Evolutionary conservation across 495 filamentous ascomycete species (phyloP), one percentile per base, ranked within the genome.

Genomic region (Aspergillus affinis): DNA sequence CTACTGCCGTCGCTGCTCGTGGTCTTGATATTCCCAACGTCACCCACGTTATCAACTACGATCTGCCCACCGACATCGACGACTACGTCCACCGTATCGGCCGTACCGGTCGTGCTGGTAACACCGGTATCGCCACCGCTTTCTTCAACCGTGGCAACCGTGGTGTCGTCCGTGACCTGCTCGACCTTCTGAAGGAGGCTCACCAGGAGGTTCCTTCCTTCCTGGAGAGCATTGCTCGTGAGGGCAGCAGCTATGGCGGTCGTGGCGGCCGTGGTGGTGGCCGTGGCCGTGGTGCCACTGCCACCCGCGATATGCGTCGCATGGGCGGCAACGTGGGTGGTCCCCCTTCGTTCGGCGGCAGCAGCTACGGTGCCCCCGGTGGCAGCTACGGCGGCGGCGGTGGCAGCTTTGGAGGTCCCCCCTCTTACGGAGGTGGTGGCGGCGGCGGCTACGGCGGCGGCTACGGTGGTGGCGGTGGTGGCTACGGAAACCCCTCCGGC

Each of bases 131-230:
- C 60, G 90, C 94, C 9, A 98, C 94, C 58, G 93, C 95, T 51
- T 98, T 98, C 84, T 98, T 97, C 86, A 98, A 98, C 86, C 94
- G 94, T 70, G 92, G 92, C 66, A 98, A 98, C 84, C 90, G 94
- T 63, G 94, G 93, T 75, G 90, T 98, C 63, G 94, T 97, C 52
- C 88, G 92, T 53, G 95, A 98, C 71, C 84, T 98, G 54, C 85
- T 98, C 65, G 95, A 98, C 41, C 86, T 98, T 29, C 83, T 98
- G 57, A 97, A 98, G 81, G 94, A 98, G 71, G 93, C 93, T 61
- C 93, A 98, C 79, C 94, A 98, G 74, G 94, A 97, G 67, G 87
- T 98, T 59, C 94, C 94, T 27, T 72, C 79, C 29, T 98, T 98
- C 85, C 79, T 98, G 27, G 94, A 98, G 82, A 93, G 88, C 69